Conservation (phyloP, 768 basidiomycete species). For the Gloeophyllum trabeum region DNA sequence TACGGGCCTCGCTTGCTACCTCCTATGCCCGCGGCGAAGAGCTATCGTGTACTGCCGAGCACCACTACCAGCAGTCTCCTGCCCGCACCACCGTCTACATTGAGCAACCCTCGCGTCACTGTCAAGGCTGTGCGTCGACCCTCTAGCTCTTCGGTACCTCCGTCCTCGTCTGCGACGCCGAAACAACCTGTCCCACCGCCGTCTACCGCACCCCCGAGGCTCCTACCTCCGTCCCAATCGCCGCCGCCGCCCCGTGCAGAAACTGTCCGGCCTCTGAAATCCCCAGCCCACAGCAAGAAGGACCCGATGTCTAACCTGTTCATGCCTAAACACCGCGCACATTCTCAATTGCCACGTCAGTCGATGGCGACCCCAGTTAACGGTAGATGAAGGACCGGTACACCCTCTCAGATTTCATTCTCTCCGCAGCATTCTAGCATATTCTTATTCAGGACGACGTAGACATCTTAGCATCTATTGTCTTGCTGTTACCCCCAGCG, state of each 20-base stretch:
- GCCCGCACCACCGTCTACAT: constrained; percentile 19
- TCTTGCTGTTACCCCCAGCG: too few species aligned
- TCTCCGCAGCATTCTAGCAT: too few species aligned
- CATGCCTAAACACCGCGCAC: constrained; percentile 65
- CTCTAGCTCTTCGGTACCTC: constrained; percentile 7
- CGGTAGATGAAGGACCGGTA: too few species aligned
- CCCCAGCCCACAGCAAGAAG: constrained; percentile 35
- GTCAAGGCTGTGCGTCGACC: constrained; percentile 39
- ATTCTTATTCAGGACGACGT: too few species aligned
- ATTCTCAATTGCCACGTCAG: constrained; percentile 20
- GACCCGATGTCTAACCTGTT: constrained; percentile 54
- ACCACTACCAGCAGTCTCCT: constrained; percentile 6
- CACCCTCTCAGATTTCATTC: too few species aligned
- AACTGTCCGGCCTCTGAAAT: constrained; percentile 23
- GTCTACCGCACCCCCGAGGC: constrained; percentile 1
- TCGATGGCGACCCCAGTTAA: too few species aligned
- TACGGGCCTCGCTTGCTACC: constrained; percentile 41
- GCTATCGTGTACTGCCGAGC: constrained; percentile 20
- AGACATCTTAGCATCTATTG: too few species aligned
- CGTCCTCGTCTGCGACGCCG: constrained; percentile 2
- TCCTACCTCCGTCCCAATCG: constrained; percentile 5
- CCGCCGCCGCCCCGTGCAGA: constrained; percentile 10
- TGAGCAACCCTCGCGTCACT: constrained; percentile 27
- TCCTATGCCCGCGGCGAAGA: constrained; percentile 38
- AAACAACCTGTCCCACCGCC: constrained; percentile 2